Conservation (phyloP, 495 filamentous ascomycete genomes). For the Penicillium desertorum region DNA sequence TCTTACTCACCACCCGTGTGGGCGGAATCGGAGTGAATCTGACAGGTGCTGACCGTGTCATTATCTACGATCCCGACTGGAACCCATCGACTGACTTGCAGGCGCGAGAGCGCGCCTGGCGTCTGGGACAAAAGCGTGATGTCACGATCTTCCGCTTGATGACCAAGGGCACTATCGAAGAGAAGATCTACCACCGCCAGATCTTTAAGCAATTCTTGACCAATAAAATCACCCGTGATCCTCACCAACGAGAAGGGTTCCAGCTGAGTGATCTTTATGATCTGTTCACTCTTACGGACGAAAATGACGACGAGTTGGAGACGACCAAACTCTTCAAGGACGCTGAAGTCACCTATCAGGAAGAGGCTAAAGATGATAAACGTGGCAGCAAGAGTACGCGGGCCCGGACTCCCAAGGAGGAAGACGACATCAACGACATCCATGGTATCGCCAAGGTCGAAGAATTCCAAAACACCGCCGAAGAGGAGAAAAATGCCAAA, state of each 20-base stretch:
- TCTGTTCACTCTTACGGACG: slow-evolving; percentile 76
- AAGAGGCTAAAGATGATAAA: slow-evolving; percentile 21
- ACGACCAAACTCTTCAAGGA: slow-evolving; percentile 82
- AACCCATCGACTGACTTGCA: slow-evolving; percentile 93
- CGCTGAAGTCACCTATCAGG: slow-evolving; percentile 65
- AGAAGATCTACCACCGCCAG: slow-evolving; percentile 98
- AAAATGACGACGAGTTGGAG: slow-evolving; percentile 70
- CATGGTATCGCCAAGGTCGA: slow-evolving; percentile 61
- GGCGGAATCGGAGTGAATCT: slow-evolving; percentile 92
- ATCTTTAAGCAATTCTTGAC: slow-evolving; percentile 96
- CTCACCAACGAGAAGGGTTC: slow-evolving; percentile 84
- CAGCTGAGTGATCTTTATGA: slow-evolving; percentile 84
- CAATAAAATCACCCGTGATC: slow-evolving; percentile 90
- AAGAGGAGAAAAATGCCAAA: slow-evolving; percentile 40
- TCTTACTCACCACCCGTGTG: slow-evolving; percentile 91
- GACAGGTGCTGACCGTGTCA: slow-evolving; percentile 91
- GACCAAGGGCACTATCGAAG: slow-evolving; percentile 96
- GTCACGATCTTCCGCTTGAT: slow-evolving; percentile 94
- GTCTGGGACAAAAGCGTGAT: slow-evolving; percentile 88
- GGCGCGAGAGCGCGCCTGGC: slow-evolving; percentile 94
- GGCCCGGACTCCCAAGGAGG: slow-evolving; percentile 11
- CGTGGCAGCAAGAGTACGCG: slow-evolving; percentile 22
- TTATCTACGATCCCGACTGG: slow-evolving; percentile 98
- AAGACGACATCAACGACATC: slow-evolving; percentile 47
- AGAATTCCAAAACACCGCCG: slow-evolving; percentile 46